These are phyloP conservation scores for Pigoraptor vietnamica DNA, from an alignment of 78 protist genomes.

Conservation along the genomic window DNA sequence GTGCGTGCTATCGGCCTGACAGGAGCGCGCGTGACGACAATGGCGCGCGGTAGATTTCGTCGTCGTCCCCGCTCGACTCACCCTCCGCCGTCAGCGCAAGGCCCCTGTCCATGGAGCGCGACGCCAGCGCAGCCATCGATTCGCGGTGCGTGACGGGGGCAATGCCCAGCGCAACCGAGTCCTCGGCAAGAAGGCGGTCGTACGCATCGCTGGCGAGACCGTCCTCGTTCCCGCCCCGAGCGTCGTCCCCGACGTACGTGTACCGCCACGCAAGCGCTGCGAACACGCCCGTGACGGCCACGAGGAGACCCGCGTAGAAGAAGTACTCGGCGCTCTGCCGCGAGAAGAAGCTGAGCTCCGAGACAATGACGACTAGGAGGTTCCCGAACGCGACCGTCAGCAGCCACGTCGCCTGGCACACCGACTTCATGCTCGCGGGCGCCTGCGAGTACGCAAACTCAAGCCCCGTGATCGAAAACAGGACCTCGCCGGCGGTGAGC, in stretches of 20 bases:
- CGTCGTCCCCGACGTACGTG: background rate
- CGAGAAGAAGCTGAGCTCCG: constrained; percentile 18
- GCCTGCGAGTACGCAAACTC: constrained; percentile 72
- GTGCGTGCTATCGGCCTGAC: no score
- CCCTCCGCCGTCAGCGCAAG: no score
- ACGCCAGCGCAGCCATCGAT: background rate
- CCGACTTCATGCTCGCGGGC: constrained; percentile 62
- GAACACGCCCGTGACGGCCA: constrained; percentile 25
- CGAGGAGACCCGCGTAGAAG: constrained; percentile 51
- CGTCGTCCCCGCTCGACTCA: no score
- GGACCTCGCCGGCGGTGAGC: constrained; percentile 50
- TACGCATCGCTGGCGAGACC: background rate
- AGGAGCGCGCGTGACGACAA: no score
- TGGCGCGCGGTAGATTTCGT: no score
- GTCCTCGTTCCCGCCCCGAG: background rate
- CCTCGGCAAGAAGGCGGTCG: background rate
- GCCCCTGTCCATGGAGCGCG: no score
- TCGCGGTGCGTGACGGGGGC: background rate
- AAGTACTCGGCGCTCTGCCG: constrained; percentile 33
- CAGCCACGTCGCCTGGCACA: constrained; percentile 28
- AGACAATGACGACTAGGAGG: constrained; percentile 58
- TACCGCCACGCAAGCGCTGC: background rate
- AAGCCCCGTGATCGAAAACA: constrained; percentile 57
- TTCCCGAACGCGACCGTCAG: constrained; percentile 58
- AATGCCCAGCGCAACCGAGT: background rate